A percentile compares a stretch with the other conserved stretches of the same genome.
phyloP scores from a whole-genome alignment of 345 rosid species.

The Streptanthus diversifolius region DNA sequence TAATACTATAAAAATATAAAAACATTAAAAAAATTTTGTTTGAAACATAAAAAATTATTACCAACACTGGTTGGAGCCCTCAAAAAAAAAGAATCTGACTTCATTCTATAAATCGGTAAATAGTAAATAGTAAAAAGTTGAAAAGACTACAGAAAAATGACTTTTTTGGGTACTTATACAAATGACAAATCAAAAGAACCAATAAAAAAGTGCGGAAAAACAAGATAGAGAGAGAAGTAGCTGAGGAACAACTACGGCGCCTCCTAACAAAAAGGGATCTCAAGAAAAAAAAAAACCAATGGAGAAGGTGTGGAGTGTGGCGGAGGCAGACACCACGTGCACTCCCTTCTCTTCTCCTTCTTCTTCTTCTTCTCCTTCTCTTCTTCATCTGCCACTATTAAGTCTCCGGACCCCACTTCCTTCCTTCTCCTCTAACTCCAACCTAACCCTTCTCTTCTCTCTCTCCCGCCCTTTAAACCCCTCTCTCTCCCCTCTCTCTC shows the following conservation, averaged over 20 bases:
- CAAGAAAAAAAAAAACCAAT: not conserved
- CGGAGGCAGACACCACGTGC: slow-evolving; percentile 65
- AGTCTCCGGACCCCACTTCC: slow-evolving; percentile 32
- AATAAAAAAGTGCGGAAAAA: slow-evolving; percentile 21
- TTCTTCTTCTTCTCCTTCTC: not conserved
- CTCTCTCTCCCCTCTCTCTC: not conserved
- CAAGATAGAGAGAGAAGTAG: slow-evolving; percentile 32
- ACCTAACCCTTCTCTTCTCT: slow-evolving; percentile 46
- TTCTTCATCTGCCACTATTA: slow-evolving; percentile 37
- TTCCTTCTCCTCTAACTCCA: slow-evolving; percentile 45
- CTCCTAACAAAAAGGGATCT: slow-evolving; percentile 2
- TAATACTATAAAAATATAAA: too few species aligned
- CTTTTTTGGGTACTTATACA: too few species aligned
- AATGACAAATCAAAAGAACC: not conserved
- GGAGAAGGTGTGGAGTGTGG: slow-evolving; percentile 39
- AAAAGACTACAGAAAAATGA: not conserved
- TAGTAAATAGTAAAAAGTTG: not conserved
- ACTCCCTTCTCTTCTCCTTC: slow-evolving; percentile 19
- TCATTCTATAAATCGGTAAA: not conserved
- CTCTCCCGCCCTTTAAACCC: slow-evolving; percentile 32
- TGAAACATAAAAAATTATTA: too few species aligned
- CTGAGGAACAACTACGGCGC: slow-evolving; percentile 33
- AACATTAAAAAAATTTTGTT: too few species aligned
- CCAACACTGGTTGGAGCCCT: too few species aligned
- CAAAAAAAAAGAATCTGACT: not conserved